Base-by-base conservation (phyloP, 2,329 filamentous ascomycete species). In the Leptographium lundbergii region DNA sequence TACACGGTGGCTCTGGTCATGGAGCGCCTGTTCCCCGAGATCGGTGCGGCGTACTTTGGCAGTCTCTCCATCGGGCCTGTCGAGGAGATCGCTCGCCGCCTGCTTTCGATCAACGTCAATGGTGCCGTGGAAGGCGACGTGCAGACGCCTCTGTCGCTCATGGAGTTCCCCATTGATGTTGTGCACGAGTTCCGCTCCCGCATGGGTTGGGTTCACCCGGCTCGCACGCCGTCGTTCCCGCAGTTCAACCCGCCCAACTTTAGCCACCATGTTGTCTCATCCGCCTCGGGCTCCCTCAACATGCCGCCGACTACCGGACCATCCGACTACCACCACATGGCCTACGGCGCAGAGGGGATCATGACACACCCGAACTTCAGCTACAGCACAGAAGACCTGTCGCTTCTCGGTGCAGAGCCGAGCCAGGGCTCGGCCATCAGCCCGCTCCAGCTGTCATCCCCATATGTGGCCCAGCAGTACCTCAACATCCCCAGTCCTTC, bases 21-120 rank as follows among this genome's bases (percentile, higher is more conserved):
- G 73, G 91, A 96, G 73, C 89, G 90, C 19, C 80, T 96, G 62
- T 96, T 95, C 70, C 91, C 91, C 3, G 90, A 95, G 69, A 87
- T 96, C 65, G 91, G 91, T 54, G 87, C 90, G 24, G 87, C 90
- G 55, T 96, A 96, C 71, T 91, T 92, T 66, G 88, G 88, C 54
- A 87, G 85, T 65, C 78, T 96, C 64, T 86, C 89, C 19, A 81
- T 95, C 53, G 78, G 80, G 1, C 90, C 91, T 0, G 84, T 97
- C 36, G 90, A 96, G 70, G 87, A 94, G 69, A 96, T 96, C 66
- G 85, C 90, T 53, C 81, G 83, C 54, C 83, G 88, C 42, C 81
- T 95, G 32, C 78, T 86, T 63, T 81, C 84, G 25, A 81, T 89
- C 74, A 89, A 81, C 65, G 74, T 83, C 25, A 79, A 80, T 5